Conservation (phyloP, 371 early-diverging fungal genomes). For the Circinella minor region DNA sequence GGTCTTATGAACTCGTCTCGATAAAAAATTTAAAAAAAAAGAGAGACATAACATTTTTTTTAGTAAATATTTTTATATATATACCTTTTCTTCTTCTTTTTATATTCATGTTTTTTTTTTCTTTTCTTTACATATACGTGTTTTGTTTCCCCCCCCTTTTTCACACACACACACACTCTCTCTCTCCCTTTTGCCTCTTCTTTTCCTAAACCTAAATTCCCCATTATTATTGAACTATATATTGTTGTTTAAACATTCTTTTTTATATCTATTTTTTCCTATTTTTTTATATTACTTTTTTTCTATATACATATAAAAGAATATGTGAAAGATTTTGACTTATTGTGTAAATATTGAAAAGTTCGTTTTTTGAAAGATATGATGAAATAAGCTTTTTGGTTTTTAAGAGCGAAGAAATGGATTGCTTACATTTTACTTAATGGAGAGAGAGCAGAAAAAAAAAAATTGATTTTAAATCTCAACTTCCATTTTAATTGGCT, state of each 20-base stretch:
- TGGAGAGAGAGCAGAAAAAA: too few relatives aligned
- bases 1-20: constrained; percentile 40
- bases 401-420: too few relatives aligned
- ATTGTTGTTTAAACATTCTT: constrained; percentile 4
- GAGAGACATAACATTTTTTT: too few relatives aligned
- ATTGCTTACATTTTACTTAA: too few relatives aligned
- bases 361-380: too few relatives aligned
- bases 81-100: constrained; percentile 1
- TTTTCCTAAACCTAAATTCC: neutral
- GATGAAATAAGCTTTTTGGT: too few relatives aligned
- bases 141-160: constrained; percentile 2
- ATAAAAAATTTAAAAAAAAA: constrained; percentile 20
- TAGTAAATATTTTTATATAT: constrained; percentile 6
- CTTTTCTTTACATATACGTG: neutral
- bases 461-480: too few relatives aligned
- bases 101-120: neutral
- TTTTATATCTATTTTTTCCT: neutral
- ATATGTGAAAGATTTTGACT: too few relatives aligned
- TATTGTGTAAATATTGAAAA: too few relatives aligned
- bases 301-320: neutral
- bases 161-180: too few relatives aligned
- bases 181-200: neutral
- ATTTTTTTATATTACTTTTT: neutral
- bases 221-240: neutral
- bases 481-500: too few relatives aligned